A percentile compares a stretch with the other conserved stretches of the same genome.
Conservation (phyloP, 768 basidiomycete species). For the Suillus plorans region DNA sequence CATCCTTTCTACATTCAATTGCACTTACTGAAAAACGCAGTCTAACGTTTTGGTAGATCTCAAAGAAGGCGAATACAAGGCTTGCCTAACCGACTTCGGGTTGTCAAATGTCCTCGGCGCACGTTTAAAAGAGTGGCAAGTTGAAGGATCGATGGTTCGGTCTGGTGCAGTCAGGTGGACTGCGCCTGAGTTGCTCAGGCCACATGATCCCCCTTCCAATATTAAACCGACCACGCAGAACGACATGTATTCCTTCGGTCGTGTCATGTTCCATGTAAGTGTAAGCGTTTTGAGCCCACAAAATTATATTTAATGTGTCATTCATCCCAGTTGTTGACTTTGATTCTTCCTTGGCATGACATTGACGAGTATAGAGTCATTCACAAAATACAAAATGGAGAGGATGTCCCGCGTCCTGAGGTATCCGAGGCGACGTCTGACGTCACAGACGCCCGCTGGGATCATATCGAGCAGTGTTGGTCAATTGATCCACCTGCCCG, state of each 20-base stretch:
- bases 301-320: not conserved
- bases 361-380: not conserved
- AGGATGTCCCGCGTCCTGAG: not conserved
- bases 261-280: slow-evolving; percentile 16
- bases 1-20: not conserved
- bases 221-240: slow-evolving; percentile 24
- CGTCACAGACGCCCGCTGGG: not conserved
- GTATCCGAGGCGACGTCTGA: not conserved
- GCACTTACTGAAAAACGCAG: slow-evolving; percentile 15
- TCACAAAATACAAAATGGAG: not conserved
- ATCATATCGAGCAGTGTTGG: not conserved
- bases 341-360: not conserved
- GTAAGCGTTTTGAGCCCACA: not conserved
- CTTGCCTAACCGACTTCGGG: slow-evolving; percentile 42
- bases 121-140: not conserved
- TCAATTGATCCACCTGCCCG: not conserved
- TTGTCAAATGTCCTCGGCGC: slow-evolving; percentile 37
- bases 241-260: slow-evolving; percentile 40
- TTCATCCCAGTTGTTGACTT: not conserved
- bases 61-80: slow-evolving; percentile 30
- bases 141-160: not conserved
- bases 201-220: not conserved
- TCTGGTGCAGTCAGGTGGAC: slow-evolving; percentile 42
- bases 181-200: slow-evolving; percentile 35
- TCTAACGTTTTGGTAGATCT: slow-evolving; percentile 41